Base-by-base conservation (phyloP, 2,329 filamentous ascomycete genomes). In the Trichoderma semiorbis region DNA sequence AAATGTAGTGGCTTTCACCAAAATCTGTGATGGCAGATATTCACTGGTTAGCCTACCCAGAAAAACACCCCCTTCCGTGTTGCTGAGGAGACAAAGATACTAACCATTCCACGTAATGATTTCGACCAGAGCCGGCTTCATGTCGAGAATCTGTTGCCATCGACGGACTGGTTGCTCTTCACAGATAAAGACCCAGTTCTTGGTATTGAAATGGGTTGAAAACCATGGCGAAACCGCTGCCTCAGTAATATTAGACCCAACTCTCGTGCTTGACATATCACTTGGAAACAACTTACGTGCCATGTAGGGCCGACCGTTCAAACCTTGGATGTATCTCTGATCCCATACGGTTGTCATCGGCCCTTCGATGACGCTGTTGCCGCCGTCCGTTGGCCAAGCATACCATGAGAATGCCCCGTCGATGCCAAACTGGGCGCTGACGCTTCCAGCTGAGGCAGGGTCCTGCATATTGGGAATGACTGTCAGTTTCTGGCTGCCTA, bases 391-490 rank as follows among this genome's bases (percentile, higher is more conserved):
- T n/a, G 75, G 66, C 74, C 75, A 76, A 18, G 69, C 75, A 57
- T 76, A 76, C 75, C 75, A 76, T 8, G 74, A 75, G 55, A 76
- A 73, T 3, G 72, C 75, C 21, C 75, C 75, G 30, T 76, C 75
- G 24, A 76, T 72, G 7, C 74, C 75, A 14, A 65, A 75, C 18
- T 69, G 73, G 7, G 53, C 28, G 21, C 62, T 57, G 18, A 43
- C 53, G 14, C 34, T 68, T 16, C 71, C 61, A 28, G 75, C 28
- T 21, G 69, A 73, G n/a, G 61, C 64, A 14, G 75, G 74, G 39
- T 76, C 75, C 36, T 75, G 73, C 39, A 74, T 67, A 32, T 71
- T 76, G 11, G 74, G 73, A n/a, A 76, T 72, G 2, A 72, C 74
- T 8, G 72, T 76, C 62, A 76, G 62, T 55, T 75, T 75, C 26